Conservation (phyloP, 257 asterid species). For the Forsythia suspensa region DNA sequence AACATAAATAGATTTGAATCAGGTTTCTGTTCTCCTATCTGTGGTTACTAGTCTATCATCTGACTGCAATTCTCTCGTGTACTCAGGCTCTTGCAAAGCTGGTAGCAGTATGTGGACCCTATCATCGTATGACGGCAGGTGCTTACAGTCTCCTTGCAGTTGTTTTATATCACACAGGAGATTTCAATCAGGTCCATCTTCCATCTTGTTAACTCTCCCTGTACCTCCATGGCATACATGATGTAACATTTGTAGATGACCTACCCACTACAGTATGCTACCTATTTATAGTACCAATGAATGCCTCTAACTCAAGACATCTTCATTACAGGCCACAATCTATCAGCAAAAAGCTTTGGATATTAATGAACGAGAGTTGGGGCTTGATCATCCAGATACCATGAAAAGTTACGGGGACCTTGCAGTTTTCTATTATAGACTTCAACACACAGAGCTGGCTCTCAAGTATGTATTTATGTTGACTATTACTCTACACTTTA, state of each 20-base stretch:
- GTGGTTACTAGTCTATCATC: constrained; percentile 12
- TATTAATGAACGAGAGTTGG: constrained; percentile 85
- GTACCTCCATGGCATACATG: constrained; percentile 20
- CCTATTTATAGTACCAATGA: constrained; percentile 15
- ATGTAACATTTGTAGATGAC: constrained; percentile 11
- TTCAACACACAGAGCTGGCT: constrained; percentile 91
- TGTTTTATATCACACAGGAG: constrained; percentile 94
- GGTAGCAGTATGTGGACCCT: constrained; percentile 93
- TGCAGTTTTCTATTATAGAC: constrained; percentile 94
- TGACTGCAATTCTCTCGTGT: constrained; percentile 15
- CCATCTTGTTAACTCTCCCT: constrained; percentile 12
- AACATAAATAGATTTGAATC: constrained; percentile 6
- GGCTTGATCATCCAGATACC: constrained; percentile 96
- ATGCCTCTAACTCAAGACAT: constrained; percentile 20
- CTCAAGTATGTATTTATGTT: constrained; percentile 62
- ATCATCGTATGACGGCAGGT: constrained; percentile 95
- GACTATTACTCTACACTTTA: background rate
- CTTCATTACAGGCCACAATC: constrained; percentile 73
- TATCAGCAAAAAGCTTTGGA: constrained; percentile 96
- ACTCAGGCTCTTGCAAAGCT: constrained; percentile 87
- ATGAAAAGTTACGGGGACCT: constrained; percentile 97
- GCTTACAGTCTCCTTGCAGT: constrained; percentile 98
- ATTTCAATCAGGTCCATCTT: constrained; percentile 79
- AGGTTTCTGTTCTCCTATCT: background rate
- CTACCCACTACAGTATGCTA: constrained; percentile 3